Conservation (phyloP, 2,329 filamentous ascomycete species). For the Aspergillus fischeri region DNA sequence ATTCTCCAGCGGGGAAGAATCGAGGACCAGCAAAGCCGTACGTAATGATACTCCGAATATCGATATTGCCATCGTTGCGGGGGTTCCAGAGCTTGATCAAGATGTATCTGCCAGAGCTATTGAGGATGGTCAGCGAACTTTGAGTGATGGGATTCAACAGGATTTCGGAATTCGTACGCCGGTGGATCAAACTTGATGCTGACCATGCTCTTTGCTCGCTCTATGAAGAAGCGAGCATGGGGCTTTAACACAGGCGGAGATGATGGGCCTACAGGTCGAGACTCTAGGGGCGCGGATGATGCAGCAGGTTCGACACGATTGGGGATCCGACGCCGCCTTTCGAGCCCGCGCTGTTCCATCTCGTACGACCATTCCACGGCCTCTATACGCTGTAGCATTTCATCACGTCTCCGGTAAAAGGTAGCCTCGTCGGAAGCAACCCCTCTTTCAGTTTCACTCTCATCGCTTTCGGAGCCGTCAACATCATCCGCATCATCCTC, state of each 20-base stretch:
- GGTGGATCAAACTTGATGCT: slow-evolving; percentile 67
- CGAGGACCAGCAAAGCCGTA: slow-evolving; percentile 82
- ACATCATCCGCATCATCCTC: slow-evolving; percentile 30
- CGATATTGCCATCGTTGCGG: slow-evolving; percentile 71
- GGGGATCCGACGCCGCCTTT: slow-evolving; percentile 21
- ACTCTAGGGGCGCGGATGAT: slow-evolving; percentile 7
- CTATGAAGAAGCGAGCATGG: slow-evolving; percentile 79
- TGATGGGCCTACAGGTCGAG: slow-evolving; percentile 3
- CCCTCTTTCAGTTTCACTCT: slow-evolving; percentile 27
- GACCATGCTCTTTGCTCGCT: slow-evolving; percentile 76
- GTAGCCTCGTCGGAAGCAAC: slow-evolving; percentile 17
- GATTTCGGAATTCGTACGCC: slow-evolving; percentile 28
- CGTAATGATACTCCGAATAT: slow-evolving; percentile 80
- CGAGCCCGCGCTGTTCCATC: slow-evolving; percentile 12
- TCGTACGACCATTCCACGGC: slow-evolving; percentile 16
- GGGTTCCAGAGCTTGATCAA: slow-evolving; percentile 88
- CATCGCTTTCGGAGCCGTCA: slow-evolving; percentile 29
- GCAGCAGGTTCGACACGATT: slow-evolving; percentile 27
- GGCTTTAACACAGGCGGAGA: slow-evolving; percentile 54
- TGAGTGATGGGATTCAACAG: neutral
- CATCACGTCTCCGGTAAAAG: slow-evolving; percentile 24
- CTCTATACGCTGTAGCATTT: slow-evolving; percentile 23
- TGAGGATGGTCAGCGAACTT: slow-evolving; percentile 6
- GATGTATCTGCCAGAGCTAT: slow-evolving; percentile 71
- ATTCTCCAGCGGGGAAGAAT: slow-evolving; percentile 69